These are phyloP conservation scores for Populus trichocarpa DNA, from an alignment of 441 rosid species.

Conservation along the genomic window DNA sequence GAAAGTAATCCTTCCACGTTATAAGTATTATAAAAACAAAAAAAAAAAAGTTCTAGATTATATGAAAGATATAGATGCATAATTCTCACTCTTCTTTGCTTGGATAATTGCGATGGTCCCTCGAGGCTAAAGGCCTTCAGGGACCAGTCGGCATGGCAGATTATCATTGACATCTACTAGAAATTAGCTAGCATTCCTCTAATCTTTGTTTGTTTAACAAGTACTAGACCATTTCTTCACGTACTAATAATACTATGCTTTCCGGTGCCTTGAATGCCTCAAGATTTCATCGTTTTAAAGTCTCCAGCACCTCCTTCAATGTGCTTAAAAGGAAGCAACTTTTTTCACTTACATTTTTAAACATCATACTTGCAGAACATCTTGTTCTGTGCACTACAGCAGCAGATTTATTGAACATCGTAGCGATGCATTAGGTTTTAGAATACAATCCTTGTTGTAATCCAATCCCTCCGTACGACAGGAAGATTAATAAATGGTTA, in stretches of 20 bases:
- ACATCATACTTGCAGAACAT: background rate
- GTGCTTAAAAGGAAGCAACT: background rate
- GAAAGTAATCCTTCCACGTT: background rate
- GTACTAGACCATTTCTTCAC: background rate
- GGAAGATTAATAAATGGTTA: background rate
- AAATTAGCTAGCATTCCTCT: background rate
- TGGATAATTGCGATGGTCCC: slow-evolving; percentile 2
- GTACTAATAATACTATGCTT: background rate
- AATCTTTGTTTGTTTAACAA: background rate
- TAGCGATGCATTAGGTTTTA: background rate
- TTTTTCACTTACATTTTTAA: background rate
- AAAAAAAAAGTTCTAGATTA: background rate
- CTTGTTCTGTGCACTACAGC: background rate
- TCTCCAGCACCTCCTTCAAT: no score
- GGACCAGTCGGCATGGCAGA: background rate
- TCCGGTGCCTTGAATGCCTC: background rate
- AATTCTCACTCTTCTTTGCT: slow-evolving; percentile 3
- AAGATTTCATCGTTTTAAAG: background rate
- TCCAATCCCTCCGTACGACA: background rate
- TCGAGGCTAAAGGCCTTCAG: background rate
- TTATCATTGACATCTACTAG: background rate
- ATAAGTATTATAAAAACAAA: background rate
- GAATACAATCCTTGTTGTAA: background rate
- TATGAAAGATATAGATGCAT: background rate
- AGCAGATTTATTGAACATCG: background rate